phyloP scores from a whole-genome alignment of 2,329 filamentous ascomycete species.

The Parasarocladium wereldwijsianum region DNA sequence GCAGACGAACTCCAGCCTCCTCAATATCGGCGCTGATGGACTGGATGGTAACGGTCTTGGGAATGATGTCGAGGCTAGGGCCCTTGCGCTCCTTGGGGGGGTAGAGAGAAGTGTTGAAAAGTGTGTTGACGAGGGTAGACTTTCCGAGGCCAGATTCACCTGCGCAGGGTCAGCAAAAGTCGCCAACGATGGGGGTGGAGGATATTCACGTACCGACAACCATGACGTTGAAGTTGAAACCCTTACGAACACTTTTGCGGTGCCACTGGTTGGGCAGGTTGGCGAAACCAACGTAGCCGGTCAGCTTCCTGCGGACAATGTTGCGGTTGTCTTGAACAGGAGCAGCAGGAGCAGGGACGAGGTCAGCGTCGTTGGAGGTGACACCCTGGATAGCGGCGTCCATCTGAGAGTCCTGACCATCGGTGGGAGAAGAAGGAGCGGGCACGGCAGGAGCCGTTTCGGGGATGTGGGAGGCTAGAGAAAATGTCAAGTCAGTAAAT shows the following conservation, averaged over 20 bases:
- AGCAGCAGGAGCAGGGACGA: constrained; percentile 27
- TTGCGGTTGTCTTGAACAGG: constrained; percentile 77
- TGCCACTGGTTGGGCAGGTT: constrained; percentile 99
- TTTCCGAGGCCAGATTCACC: constrained; percentile 99
- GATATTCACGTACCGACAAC: constrained; percentile 70
- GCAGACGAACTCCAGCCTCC: constrained; percentile 92
- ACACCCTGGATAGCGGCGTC: constrained; percentile 14
- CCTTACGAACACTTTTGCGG: constrained; percentile 99
- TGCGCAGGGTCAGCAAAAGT: constrained; percentile 21
- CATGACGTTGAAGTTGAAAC: constrained; percentile 99
- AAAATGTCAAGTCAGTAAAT: constrained; percentile 5
- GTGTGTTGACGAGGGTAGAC: constrained; percentile 95
- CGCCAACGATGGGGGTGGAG: background rate
- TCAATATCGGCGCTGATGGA: constrained; percentile 95
- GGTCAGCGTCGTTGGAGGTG: constrained; percentile 19
- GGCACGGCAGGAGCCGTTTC: constrained; percentile 21
- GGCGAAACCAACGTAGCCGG: constrained; percentile 95
- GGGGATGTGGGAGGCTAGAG: constrained; percentile 27
- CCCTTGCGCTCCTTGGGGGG: constrained; percentile 97
- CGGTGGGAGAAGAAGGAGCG: constrained; percentile 25
- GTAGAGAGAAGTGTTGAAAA: constrained; percentile 99
- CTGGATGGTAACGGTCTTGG: constrained; percentile 92
- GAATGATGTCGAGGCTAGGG: constrained; percentile 92
- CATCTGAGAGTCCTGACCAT: constrained; percentile 20
- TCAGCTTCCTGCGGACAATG: constrained; percentile 95